Evolutionary conservation across 495 filamentous ascomycete genomes (phyloP).

Genomic region (Hyaloscypha hepaticicola): DNA sequence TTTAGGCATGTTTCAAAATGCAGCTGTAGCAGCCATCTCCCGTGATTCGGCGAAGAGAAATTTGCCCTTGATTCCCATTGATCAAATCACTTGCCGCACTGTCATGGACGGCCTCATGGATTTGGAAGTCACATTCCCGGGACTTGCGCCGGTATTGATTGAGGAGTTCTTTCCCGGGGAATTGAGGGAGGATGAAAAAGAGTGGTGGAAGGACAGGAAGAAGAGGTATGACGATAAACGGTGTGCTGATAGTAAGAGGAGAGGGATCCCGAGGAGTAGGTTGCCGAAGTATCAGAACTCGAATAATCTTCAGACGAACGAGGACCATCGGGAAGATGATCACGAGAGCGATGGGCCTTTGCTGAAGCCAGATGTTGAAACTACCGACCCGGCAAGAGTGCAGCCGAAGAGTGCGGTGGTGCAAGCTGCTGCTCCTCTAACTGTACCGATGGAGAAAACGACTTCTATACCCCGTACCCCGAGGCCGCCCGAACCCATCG

Average conservation of each 20-base stretch:
- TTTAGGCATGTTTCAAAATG: slow-evolving; percentile 49
- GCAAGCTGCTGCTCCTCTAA: neutral
- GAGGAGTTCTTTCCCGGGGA: slow-evolving; percentile 13
- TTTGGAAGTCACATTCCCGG: neutral
- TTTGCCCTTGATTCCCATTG: neutral
- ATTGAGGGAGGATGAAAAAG: neutral
- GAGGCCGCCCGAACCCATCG: neutral
- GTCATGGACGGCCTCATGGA: slow-evolving; percentile 18
- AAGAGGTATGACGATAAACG: neutral
- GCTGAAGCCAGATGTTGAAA: neutral
- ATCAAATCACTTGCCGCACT: neutral
- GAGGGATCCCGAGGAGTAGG: neutral
- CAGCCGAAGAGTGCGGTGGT: neutral
- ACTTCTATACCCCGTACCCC: neutral
- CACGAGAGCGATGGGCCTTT: neutral
- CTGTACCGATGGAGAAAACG: neutral
- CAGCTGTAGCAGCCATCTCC: slow-evolving; percentile 36
- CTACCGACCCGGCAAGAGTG: neutral
- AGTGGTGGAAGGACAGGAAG: neutral
- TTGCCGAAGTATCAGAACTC: neutral
- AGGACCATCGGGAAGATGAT: neutral
- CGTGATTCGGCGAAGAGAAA: neutral
- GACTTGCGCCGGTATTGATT: neutral
- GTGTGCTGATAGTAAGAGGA: neutral
- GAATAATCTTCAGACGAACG: neutral